These are phyloP conservation scores for Coriolopsis trogii DNA, from an alignment of 1,284 basidiomycete species.

Conservation along the genomic window DNA sequence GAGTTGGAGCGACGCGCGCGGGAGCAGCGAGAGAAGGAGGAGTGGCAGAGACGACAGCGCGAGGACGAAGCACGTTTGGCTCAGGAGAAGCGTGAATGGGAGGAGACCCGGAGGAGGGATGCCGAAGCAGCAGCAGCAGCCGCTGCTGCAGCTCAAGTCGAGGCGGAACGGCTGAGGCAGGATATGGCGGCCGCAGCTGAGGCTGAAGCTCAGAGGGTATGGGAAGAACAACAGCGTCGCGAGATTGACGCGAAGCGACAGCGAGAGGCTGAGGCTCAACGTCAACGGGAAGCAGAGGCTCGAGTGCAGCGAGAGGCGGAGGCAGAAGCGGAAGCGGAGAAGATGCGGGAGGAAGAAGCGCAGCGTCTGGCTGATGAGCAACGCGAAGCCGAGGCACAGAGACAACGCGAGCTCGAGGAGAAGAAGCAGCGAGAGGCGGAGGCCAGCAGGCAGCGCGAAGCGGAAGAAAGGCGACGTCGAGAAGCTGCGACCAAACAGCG, in stretches of 20 bases:
- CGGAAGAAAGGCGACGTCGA: not conserved
- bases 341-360: not conserved
- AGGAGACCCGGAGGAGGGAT: conserved; percentile 13
- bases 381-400: conserved; percentile 8
- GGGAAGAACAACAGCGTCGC: conserved; percentile 2
- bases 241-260: conserved; percentile 10
- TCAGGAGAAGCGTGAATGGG: conserved; percentile 13
- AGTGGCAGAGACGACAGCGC: conserved; percentile 4
- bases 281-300: conserved; percentile 11
- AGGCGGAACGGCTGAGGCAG: conserved; percentile 4
- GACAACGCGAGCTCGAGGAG: not conserved
- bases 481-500: conserved; percentile 14
- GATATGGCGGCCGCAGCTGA: conserved; percentile 17
- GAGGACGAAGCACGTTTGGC: conserved; percentile 13
- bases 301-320: conserved; percentile 4
- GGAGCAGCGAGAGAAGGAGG: conserved; percentile 19
- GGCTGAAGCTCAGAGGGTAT: conserved; percentile 11
- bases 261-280: conserved; percentile 3
- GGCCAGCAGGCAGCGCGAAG: conserved; percentile 1
- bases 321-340: not conserved
- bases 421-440: conserved; percentile 5
- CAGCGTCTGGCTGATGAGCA: conserved; percentile 3
- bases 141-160: conserved; percentile 3
- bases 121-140: conserved; percentile 8
- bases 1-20: conserved; percentile 9